Percentiles rank a stretch among this genome's conserved stretches.
These are phyloP conservation scores for Penicillium longicatenatum DNA, from an alignment of 495 filamentous ascomycete genomes.

Conservation along the genomic window DNA sequence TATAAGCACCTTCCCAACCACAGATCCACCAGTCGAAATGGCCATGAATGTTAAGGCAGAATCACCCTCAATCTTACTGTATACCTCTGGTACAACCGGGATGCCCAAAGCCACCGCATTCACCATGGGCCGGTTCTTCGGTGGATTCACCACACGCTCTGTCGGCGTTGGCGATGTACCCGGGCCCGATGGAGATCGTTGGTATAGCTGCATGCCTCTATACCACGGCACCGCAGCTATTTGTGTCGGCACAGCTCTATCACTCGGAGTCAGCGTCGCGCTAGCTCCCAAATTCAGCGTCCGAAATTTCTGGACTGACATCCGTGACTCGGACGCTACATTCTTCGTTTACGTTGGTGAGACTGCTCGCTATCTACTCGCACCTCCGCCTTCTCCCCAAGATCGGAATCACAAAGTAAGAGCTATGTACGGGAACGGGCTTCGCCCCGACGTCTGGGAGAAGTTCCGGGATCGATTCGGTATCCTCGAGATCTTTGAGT, in stretches of 20 bases:
- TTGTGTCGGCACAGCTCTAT: slow-evolving; percentile 52
- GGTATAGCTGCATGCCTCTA: slow-evolving; percentile 79
- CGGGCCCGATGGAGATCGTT: slow-evolving; percentile 57
- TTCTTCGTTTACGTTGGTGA: slow-evolving; percentile 84
- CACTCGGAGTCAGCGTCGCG: slow-evolving; percentile 62
- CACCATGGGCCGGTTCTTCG: slow-evolving; percentile 44
- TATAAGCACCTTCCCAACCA: slow-evolving; percentile 50
- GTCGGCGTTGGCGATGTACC: slow-evolving; percentile 26
- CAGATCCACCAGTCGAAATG: slow-evolving; percentile 39
- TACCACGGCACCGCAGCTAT: slow-evolving; percentile 78
- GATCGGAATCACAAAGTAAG: slow-evolving; percentile 68
- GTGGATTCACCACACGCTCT: slow-evolving; percentile 27
- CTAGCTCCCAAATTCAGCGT: slow-evolving; percentile 72
- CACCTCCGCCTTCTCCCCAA: slow-evolving; percentile 61
- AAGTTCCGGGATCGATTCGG: slow-evolving; percentile 66
- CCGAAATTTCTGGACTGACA: slow-evolving; percentile 72
- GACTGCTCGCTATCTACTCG: slow-evolving; percentile 73
- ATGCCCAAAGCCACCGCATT: slow-evolving; percentile 63
- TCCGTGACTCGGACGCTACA: slow-evolving; percentile 67
- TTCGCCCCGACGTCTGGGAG: slow-evolving; percentile 77
- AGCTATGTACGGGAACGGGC: slow-evolving; percentile 74
- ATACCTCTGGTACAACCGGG: slow-evolving; percentile 72
- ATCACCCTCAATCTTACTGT: slow-evolving; percentile 63
- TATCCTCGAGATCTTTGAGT: slow-evolving; percentile 60
- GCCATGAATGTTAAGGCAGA: slow-evolving; percentile 45